phyloP scores from a whole-genome alignment of 75 land plant genomes.

The Adiantum capillusveneris region DNA sequence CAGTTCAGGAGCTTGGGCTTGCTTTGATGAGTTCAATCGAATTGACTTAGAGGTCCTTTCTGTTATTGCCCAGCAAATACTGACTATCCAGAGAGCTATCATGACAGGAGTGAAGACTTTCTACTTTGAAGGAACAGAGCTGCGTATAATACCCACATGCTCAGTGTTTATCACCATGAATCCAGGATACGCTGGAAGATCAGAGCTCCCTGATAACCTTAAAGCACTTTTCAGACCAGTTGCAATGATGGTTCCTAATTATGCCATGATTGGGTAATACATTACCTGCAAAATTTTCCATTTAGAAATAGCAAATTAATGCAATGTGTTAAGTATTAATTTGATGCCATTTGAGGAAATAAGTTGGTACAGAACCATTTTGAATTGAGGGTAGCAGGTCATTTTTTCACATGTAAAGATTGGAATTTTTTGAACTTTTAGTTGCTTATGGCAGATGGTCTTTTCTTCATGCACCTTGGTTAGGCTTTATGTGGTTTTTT shows the following conservation, averaged over 20 bases:
- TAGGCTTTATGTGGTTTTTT: too few relatives aligned
- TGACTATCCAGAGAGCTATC: conserved; percentile 24
- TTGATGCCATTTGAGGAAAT: too few relatives aligned
- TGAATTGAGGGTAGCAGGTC: too few relatives aligned
- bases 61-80: conserved; percentile 27
- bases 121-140: conserved; percentile 25
- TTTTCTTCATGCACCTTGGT: too few relatives aligned
- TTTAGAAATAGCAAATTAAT: too few relatives aligned
- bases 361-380: too few relatives aligned
- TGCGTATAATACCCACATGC: conserved; percentile 19
- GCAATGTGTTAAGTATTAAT: too few relatives aligned
- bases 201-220: conserved; percentile 27
- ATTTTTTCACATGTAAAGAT: too few relatives aligned
- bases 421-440: too few relatives aligned
- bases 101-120: conserved; percentile 20
- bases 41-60: conserved; percentile 28
- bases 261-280: conserved; percentile 32
- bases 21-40: conserved; percentile 33
- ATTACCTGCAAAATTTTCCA: too few relatives aligned
- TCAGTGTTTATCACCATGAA: conserved; percentile 27
- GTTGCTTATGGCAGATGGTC: too few relatives aligned
- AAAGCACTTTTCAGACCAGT: conserved; percentile 25
- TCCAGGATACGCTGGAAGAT: conserved; percentile 30
- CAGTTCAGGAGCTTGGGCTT: conserved; percentile 29
- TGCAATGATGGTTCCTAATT: conserved; percentile 34